Evolutionary conservation across 202 grass and related monocot genomes (phyloP).

Genomic region (Digitaria exilis): DNA sequence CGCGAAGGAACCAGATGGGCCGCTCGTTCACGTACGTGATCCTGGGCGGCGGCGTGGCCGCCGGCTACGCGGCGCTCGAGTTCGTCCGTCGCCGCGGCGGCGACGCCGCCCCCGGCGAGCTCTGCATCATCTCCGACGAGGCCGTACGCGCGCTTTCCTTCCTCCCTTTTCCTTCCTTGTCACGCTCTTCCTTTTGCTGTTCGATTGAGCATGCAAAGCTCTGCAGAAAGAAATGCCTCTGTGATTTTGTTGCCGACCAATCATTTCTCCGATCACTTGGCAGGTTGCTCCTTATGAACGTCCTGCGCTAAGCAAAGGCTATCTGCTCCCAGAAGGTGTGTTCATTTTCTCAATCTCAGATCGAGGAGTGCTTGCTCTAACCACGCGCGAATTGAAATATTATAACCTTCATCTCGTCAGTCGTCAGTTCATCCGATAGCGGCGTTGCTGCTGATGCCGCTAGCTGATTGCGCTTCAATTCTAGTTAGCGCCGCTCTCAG

Average conservation of each 20-base stretch:
- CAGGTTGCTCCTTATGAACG: slow-evolving; percentile 98
- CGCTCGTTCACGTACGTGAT: slow-evolving; percentile 80
- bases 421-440: not conserved
- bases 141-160: slow-evolving; percentile 19
- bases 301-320: slow-evolving; percentile 95
- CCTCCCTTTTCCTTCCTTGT: not conserved
- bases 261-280: not conserved
- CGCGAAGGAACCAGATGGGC: slow-evolving; percentile 45
- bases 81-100: slow-evolving; percentile 67
- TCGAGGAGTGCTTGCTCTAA: not conserved
- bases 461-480: not conserved
- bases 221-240: not conserved
- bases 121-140: slow-evolving; percentile 99
- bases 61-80: slow-evolving; percentile 91
- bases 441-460: not conserved
- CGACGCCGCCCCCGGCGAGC: slow-evolving; percentile 55
- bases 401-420: not conserved
- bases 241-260: not conserved
- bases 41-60: slow-evolving; percentile 89
- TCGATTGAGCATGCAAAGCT: not conserved
- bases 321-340: slow-evolving; percentile 78
- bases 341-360: too few relatives aligned
- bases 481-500: not conserved
- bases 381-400: not conserved
- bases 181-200: not conserved